Evolutionary conservation across 352 stramenopile species (phyloP), one percentile per base, ranked within the genome.

Genomic region (Pseudoperonospora humuli): DNA sequence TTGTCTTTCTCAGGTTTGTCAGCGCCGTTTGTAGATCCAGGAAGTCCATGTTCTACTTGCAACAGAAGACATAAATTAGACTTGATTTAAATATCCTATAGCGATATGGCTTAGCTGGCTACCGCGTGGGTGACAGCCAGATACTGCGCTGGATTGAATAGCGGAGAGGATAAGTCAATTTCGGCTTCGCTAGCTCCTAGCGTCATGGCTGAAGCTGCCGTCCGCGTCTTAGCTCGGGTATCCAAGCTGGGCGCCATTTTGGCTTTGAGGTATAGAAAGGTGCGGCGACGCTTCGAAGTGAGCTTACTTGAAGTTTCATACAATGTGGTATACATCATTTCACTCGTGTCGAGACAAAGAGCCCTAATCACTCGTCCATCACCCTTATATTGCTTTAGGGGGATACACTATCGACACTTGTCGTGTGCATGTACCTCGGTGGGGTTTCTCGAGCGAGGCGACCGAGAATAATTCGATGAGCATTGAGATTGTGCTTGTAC

Each of bases 111-210:
- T n/a, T n/a, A n/a, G n/a, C 27, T 11, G 43, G 61, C 24, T 57
- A 92, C 79, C 43, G 72, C 75, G 24, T 93, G 80, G 5, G 57
- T 78, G 38, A 57, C 47, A 0, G 74, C 77, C 14, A 90, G 64
- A 52, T 80, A 90, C 36, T 75, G 60, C 28, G 67, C 62, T 3
- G 67, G 39, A 39, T 84, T 63, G 20, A 93, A 93, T 3, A 51
- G 29, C 0, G 71, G 51, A 11, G 80, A 86, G 11, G 67, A 66
- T 7, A 87, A 55, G 43, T 87, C 74, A 7, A 73, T 70, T 49
- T 80, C 67, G 7, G 9, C 24, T 3, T 28, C 7, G 24, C 24
- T 28, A 2, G 21, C 17, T 6, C 28, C 14, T 34, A 25, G 25
- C 29, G 40, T 14, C 37, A 45, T 61, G 19, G 24, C 14, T 8